Base-by-base conservation (phyloP, 2,329 filamentous ascomycete species). In the Fusarium udum region DNA sequence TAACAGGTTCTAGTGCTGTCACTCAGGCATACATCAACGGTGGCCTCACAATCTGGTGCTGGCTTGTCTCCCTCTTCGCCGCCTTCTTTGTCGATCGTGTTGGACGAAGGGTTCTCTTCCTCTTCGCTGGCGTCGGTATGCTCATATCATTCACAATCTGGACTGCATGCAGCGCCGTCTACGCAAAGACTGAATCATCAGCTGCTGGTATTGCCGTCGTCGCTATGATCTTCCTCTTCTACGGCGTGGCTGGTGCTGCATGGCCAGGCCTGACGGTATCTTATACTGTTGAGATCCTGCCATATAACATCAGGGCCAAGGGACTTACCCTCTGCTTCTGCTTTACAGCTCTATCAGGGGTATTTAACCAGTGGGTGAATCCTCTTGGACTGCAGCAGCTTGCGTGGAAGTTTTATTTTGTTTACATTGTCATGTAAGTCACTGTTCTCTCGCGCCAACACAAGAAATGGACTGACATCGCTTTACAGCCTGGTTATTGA, bases 141-240 rank as follows among this genome's bases (percentile, higher is more conserved):
- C 67, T 78, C 6, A 64, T 78, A 20, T 67, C 74, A 5, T 78
- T 78, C 45, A 74, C 56, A 4, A 36, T 77, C 1, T 78, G 74
- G 75, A 78, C 76, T 6, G 74, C 71, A 2, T 78, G 71, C 36
- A 75, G 75, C 2, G 75, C 76, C 0, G 72, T 78, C 4, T 78
- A 78, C 4, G 73, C 74, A 12, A 74, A 77, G 31, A 77, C 75
- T 0, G 75, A 75, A n/a, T 75, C 72, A 0, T 36, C 67, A 0
- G 46, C 66, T 0, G 73, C 74, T 0, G 75, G 74, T 3, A 77
- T 76, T 3, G 75, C 74, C 2, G 75, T 77, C 2, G 70, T 77
- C 0, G 75, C 75, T 7, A 77, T 77, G 75, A 78, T 78, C 20
- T 78, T 78, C 39, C 63, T 78, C 2, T 78, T 78, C 46, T 78